Evolutionary conservation across 2,329 filamentous ascomycete species (phyloP).

Genomic region (Monosporascus sp.): DNA sequence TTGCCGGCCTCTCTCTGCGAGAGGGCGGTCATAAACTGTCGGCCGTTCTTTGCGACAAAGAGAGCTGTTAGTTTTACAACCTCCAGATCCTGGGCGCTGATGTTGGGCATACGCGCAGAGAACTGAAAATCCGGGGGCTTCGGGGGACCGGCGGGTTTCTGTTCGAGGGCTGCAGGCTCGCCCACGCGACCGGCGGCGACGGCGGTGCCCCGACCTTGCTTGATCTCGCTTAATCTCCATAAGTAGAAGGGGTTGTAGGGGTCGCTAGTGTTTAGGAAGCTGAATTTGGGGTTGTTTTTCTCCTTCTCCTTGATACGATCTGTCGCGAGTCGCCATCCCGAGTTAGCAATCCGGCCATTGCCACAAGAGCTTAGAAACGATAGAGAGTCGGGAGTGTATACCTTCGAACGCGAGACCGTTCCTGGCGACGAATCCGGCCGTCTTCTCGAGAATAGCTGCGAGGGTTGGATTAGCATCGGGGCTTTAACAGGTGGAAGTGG

Average conservation of each 20-base stretch:
- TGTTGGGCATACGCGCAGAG: constrained; percentile 93
- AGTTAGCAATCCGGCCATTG: neutral
- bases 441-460: constrained; percentile 74
- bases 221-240: constrained; percentile 86
- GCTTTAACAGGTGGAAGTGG: neutral
- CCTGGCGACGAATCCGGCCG: constrained; percentile 80
- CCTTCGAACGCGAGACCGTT: constrained; percentile 63
- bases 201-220: constrained; percentile 72
- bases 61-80: constrained; percentile 73
- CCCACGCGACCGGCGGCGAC: constrained; percentile 69
- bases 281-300: constrained; percentile 80
- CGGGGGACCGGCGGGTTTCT: constrained; percentile 74
- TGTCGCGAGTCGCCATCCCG: constrained; percentile 3
- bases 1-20: constrained; percentile 86
- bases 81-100: constrained; percentile 87
- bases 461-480: neutral
- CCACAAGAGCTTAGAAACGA: neutral
- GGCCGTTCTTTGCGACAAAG: constrained; percentile 88
- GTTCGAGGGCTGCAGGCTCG: constrained; percentile 50
- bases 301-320: constrained; percentile 83
- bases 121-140: constrained; percentile 86
- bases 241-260: constrained; percentile 83
- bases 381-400: neutral
- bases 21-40: constrained; percentile 83
- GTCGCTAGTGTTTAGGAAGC: constrained; percentile 74